Evolutionary conservation across 2,329 filamentous ascomycete species (phyloP).

Genomic region (Cryphonectria carpinicola): DNA sequence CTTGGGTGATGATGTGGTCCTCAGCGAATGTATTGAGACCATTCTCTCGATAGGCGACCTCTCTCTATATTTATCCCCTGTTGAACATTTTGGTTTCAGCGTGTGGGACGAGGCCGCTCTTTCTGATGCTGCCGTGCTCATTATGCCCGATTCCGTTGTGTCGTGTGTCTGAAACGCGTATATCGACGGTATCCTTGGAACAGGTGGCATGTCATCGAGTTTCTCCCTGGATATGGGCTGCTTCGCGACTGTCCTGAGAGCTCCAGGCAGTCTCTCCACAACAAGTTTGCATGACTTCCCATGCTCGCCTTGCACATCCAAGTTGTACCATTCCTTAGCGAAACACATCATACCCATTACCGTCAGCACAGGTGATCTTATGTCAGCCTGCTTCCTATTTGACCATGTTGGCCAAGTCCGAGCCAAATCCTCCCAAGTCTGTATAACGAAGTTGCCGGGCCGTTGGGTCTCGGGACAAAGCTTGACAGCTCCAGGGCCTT

Average conservation of each 20-base stretch:
- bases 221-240: background rate
- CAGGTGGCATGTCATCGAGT: background rate
- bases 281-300: background rate
- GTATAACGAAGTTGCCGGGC: slow-evolving; percentile 18
- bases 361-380: background rate
- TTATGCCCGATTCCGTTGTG: background rate
- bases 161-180: background rate
- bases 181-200: background rate
- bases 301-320: slow-evolving; percentile 11
- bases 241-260: slow-evolving; percentile 5
- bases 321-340: slow-evolving; percentile 17
- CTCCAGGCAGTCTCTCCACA: background rate
- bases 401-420: slow-evolving; percentile 18
- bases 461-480: slow-evolving; percentile 6
- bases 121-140: no score
- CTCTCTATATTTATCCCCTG: background rate
- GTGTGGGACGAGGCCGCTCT: background rate
- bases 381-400: background rate
- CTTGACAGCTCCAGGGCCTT: background rate
- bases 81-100: background rate
- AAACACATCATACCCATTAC: slow-evolving; percentile 20
- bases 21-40: background rate
- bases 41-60: background rate
- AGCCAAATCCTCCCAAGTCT: slow-evolving; percentile 20
- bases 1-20: background rate